Evolutionary conservation across 176 grass and related monocot genomes (phyloP).

Genomic region (Cenchrus americanus): DNA sequence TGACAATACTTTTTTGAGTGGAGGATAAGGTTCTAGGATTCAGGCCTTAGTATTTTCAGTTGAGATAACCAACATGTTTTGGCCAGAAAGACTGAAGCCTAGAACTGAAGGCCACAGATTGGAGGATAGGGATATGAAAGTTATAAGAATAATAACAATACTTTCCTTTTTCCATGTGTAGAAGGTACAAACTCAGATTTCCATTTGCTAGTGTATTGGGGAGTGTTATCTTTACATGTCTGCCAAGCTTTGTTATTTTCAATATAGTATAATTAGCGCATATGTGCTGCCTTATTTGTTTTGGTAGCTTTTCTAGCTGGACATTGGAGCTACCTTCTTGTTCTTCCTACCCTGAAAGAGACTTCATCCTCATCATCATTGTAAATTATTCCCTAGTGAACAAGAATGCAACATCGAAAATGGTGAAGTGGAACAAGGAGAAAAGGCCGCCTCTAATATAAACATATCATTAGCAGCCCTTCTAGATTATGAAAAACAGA

Average conservation of each 20-base stretch:
- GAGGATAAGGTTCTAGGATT: background rate
- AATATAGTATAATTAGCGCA: background rate
- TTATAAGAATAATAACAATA: background rate
- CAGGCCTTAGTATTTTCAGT: background rate
- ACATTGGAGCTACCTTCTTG: background rate
- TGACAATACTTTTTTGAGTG: background rate
- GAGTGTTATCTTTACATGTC: background rate
- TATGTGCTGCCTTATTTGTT: slow-evolving; percentile 1
- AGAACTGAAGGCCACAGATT: background rate
- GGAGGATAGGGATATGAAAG: background rate
- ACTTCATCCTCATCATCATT: slow-evolving; percentile 2
- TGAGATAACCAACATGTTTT: background rate
- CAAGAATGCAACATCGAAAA: slow-evolving; percentile 22
- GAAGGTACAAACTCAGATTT: background rate
- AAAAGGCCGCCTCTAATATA: background rate
- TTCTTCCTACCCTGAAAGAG: slow-evolving; percentile 7
- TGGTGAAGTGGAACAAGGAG: slow-evolving; percentile 7
- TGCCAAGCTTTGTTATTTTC: background rate
- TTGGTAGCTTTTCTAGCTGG: background rate
- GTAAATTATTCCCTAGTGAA: slow-evolving; percentile 4
- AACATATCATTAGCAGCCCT: background rate
- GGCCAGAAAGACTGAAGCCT: background rate
- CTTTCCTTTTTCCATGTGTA: background rate
- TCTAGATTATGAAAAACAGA: slow-evolving; percentile 2
- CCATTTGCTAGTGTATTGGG: background rate